Percentiles rank a stretch among this genome's conserved stretches.
phyloP scores from a whole-genome alignment of 768 basidiomycete genomes.

The Rhodotorula toruloides region DNA sequence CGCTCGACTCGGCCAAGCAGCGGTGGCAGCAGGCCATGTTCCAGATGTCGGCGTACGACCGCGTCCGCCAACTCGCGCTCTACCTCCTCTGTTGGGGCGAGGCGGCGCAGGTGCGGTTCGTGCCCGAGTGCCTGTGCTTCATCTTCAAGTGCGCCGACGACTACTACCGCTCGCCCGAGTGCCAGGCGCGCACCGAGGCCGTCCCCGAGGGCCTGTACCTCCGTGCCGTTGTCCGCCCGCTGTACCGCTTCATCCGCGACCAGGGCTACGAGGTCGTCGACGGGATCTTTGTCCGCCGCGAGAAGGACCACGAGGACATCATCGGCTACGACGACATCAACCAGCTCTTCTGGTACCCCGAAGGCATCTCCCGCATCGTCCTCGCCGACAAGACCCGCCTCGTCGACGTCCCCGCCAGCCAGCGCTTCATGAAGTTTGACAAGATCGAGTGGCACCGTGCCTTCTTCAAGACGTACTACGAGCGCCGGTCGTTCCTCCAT shows the following conservation, averaged over 20 bases:
- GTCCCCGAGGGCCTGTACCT: conserved; percentile 95
- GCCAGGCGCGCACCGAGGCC: conserved; percentile 82
- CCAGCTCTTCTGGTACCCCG: conserved; percentile 99
- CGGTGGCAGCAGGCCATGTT: conserved; percentile 98
- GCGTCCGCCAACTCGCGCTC: conserved; percentile 89
- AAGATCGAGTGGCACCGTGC: conserved; percentile 92
- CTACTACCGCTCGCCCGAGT: conserved; percentile 98
- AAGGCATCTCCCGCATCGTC: conserved; percentile 88
- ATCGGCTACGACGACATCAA: conserved; percentile 99
- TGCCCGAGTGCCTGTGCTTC: conserved; percentile 95
- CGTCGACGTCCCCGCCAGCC: conserved; percentile 81
- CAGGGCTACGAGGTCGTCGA: conserved; percentile 96
- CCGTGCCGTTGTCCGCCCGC: conserved; percentile 78
- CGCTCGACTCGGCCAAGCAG: conserved; percentile 76
- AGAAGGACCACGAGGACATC: conserved; percentile 85
- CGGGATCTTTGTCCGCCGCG: conserved; percentile 86
- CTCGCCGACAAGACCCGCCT: conserved; percentile 86
- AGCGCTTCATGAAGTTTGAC: conserved; percentile 95
- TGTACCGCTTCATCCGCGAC: conserved; percentile 94
- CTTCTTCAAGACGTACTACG: conserved; percentile 98
- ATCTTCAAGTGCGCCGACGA: conserved; percentile 99
- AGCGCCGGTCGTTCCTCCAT: conserved; percentile 94
- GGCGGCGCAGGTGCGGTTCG: conserved; percentile 92
- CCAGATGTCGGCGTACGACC: conserved; percentile 97
- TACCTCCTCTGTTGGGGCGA: conserved; percentile 97